phyloP scores from a whole-genome alignment of 192 early-diverging fungal genomes.

The Coemansia pectinata region DNA sequence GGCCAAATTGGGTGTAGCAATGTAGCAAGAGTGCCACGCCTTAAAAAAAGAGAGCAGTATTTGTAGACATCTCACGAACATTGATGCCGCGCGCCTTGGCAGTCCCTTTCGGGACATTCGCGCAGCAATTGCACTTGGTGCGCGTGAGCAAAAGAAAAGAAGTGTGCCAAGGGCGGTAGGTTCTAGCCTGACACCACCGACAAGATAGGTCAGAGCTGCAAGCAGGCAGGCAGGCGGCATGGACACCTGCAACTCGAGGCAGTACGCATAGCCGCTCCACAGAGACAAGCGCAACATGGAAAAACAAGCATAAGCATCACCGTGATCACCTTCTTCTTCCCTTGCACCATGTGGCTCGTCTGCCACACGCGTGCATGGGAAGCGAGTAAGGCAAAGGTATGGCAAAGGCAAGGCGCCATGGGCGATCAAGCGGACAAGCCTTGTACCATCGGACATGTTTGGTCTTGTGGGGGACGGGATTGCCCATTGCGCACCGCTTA shows the following conservation, averaged over 20 bases:
- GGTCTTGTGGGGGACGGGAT: neutral
- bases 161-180: neutral
- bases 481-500: neutral
- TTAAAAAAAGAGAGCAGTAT: neutral
- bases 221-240: neutral
- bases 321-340: neutral
- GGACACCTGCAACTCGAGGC: neutral
- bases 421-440: conserved; percentile 1
- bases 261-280: neutral
- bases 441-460: neutral
- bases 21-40: conserved; percentile 1
- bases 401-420: neutral
- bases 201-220: neutral
- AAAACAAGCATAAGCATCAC: conserved; percentile 8
- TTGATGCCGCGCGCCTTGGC: conserved; percentile 3
- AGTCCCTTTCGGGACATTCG: neutral
- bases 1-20: neutral
- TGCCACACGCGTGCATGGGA: neutral
- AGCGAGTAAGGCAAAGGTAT: neutral
- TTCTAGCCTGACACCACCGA: neutral
- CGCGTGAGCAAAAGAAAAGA: neutral
- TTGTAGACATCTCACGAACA: neutral
- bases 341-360: neutral
- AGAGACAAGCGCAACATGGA: neutral
- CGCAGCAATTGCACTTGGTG: conserved; percentile 9